Evolutionary conservation across 2,329 filamentous ascomycete species (phyloP), one percentile per base, ranked within the genome.

Genomic region (Trichoderma afroharzianum): DNA sequence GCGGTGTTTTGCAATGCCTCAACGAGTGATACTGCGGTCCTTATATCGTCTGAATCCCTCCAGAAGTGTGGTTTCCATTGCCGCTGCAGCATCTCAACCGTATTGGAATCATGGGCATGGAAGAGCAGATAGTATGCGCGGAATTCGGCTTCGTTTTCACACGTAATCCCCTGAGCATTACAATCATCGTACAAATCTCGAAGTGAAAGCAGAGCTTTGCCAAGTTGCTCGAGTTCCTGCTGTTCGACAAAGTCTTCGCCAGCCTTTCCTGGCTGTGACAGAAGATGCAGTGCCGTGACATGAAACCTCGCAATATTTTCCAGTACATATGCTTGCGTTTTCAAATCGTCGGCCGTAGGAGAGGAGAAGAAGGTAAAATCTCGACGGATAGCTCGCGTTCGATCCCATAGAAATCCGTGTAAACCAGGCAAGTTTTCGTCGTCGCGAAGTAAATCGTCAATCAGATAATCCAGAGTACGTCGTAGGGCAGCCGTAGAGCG

Each of bases 241-340:
- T 90, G 89, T 75, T 90, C 88, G 5, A 88, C 88, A 75, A 91
- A 92, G 71, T 88, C 88, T 36, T 90, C 86, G 1, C 86, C 83
- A 1, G 85, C 84, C 61, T 88, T 84, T 11, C 85, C 88, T 21
- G 85, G 83, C 70, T 85, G 84, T 0, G 88, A 90, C 66, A 92
- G 83, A 55, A 91, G 84, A 77, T 92, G 90, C 7, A 92, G 82
- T 6, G 90, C 85, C 6, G 88, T 88, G 53, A 90, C 89, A 77
- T 92, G 90, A 71, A 92, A 92, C 67, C 90, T 86, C 14, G 88
- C 85, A 71, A 92, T 91, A 28, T 87, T 88, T 77, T 92, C 90
- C 26, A 92, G 82, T 47, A 89, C 89, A 76, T 90, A 89, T 11
- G 92, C 84, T 74, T 91, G 85, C 24, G 86, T 84, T 30, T 82